Percentiles rank a stretch among this genome's conserved stretches.
These are phyloP conservation scores for Zygotorulaspora chibaensis DNA, from an alignment of 805 yeast species.

Conservation along the genomic window DNA sequence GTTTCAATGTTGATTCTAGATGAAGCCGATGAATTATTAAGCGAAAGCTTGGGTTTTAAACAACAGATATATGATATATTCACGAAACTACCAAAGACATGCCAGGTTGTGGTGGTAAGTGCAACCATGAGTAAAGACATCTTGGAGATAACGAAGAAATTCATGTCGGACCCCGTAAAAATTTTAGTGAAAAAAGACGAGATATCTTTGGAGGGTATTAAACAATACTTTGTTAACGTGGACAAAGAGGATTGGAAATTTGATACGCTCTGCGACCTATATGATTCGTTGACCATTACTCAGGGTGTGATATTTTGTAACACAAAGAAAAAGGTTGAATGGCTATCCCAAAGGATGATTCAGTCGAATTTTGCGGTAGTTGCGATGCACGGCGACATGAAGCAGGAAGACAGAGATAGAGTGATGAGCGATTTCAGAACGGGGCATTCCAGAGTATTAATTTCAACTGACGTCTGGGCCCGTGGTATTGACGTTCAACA, in stretches of 20 bases:
- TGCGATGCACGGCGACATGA: conserved; percentile 94
- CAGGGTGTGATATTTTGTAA: conserved; percentile 98
- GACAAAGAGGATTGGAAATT: conserved; percentile 93
- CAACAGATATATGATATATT: conserved; percentile 94
- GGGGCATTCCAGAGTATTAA: conserved; percentile 88
- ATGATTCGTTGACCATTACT: conserved; percentile 91
- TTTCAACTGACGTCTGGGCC: conserved; percentile 93
- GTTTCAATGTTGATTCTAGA: conserved; percentile 87
- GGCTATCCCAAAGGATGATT: conserved; percentile 68
- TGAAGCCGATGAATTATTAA: conserved; percentile 94
- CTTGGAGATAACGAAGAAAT: conserved; percentile 82
- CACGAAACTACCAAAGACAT: conserved; percentile 77
- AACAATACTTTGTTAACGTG: conserved; percentile 85
- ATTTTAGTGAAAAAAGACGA: conserved; percentile 94
- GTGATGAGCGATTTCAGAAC: conserved; percentile 95
- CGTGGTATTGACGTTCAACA: conserved; percentile 98
- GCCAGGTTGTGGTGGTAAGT: conserved; percentile 91
- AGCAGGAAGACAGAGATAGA: conserved; percentile 87
- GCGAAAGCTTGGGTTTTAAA: conserved; percentile 84
- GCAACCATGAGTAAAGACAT: conserved; percentile 96
- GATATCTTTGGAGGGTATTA: conserved; percentile 91
- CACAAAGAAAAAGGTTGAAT: conserved; percentile 91
- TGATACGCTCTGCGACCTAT: conserved; percentile 89
- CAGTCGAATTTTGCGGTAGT: conserved; percentile 85
- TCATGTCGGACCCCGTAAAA: conserved; percentile 92